Percentiles rank a stretch among this genome's conserved stretches.
These are phyloP conservation scores for Coelastrella sp. DNA, from an alignment of 139 green algal species.

Conservation along the genomic window DNA sequence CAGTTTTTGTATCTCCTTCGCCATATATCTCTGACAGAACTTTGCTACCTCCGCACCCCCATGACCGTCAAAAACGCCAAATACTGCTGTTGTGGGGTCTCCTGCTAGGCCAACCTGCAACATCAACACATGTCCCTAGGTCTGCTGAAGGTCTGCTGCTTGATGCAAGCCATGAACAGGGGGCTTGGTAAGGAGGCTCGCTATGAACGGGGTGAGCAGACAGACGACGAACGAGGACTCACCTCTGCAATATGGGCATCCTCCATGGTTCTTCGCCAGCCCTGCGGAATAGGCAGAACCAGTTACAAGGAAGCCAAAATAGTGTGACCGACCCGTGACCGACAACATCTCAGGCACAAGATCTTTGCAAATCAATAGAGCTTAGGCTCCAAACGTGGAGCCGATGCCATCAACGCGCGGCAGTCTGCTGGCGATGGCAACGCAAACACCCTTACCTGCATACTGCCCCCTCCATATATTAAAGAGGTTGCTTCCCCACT, in stretches of 20 bases:
- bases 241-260: constrained; percentile 79
- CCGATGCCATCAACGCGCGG: too few species aligned
- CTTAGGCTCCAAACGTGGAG: too few species aligned
- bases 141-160: background rate
- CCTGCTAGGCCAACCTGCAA: constrained; percentile 4
- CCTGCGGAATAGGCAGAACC: constrained; percentile 59
- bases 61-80: constrained; percentile 93
- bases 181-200: too few species aligned
- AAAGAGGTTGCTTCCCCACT: constrained; percentile 64
- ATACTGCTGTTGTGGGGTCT: constrained; percentile 60
- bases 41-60: constrained; percentile 89
- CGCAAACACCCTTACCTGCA: constrained; percentile 63
- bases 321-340: background rate
- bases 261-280: constrained; percentile 86
- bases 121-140: background rate
- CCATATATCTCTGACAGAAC: constrained; percentile 88
- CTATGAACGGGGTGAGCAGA: too few species aligned
- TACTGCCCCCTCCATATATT: constrained; percentile 77
- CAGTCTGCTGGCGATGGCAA: background rate
- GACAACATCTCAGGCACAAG: too few species aligned
- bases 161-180: too few species aligned
- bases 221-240: too few species aligned
- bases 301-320: background rate
- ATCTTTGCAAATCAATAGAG: too few species aligned
- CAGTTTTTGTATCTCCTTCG: constrained; percentile 73